These are phyloP conservation scores for Kitagawia praeruptora DNA, from an alignment of 129 eudicot species.

Conservation along the genomic window DNA sequence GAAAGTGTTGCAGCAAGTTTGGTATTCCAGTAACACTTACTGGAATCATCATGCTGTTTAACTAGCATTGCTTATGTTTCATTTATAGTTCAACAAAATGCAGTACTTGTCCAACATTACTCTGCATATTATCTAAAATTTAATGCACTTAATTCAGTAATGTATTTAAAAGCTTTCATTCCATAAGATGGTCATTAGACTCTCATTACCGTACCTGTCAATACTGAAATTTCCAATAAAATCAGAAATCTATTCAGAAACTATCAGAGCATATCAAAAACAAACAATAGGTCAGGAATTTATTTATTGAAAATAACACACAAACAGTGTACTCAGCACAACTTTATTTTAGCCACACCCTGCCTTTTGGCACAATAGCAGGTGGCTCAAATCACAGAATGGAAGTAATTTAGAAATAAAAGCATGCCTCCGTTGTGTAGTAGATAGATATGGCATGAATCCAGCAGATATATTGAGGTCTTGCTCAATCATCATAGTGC, in stretches of 20 bases:
- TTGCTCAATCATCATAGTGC: constrained; percentile 62
- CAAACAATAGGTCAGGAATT: not conserved
- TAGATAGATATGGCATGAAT: constrained; percentile 25
- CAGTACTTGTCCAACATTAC: not conserved
- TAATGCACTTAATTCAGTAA: not conserved
- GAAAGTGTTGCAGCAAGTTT: too few relatives aligned
- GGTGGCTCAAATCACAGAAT: not conserved
- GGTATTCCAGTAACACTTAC: not conserved
- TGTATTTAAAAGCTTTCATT: not conserved
- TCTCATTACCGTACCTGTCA: not conserved
- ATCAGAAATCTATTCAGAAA: not conserved
- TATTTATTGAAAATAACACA: constrained; percentile 4
- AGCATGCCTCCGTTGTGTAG: constrained; percentile 27
- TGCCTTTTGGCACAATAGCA: not conserved
- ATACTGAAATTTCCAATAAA: not conserved
- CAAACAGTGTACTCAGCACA: not conserved
- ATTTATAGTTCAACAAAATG: not conserved
- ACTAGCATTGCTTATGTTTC: too few relatives aligned
- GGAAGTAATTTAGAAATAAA: not conserved
- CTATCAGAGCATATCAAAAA: not conserved
- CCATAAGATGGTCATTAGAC: not conserved
- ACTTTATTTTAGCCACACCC: constrained; percentile 11
- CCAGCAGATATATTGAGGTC: not conserved
- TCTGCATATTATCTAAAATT: not conserved
- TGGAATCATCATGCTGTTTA: too few relatives aligned